Percentiles rank a stretch among this genome's conserved stretches.
phyloP scores from a whole-genome alignment of 768 basidiomycete species.

The Russula compacta region DNA sequence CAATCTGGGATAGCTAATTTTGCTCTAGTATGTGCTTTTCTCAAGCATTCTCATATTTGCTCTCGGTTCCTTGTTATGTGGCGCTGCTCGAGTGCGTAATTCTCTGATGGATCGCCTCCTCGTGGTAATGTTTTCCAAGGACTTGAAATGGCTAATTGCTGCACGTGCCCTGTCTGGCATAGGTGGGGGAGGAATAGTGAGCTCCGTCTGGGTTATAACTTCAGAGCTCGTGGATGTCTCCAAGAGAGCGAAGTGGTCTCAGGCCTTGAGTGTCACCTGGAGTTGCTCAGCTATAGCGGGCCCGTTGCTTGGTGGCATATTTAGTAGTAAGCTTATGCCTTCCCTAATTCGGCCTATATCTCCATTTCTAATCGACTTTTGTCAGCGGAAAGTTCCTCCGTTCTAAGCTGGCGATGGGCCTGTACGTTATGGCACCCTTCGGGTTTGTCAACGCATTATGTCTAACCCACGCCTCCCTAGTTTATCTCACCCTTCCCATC shows the following conservation, averaged over 20 bases:
- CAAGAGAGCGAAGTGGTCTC: slow-evolving; percentile 73
- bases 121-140: slow-evolving; percentile 29
- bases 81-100: slow-evolving; percentile 51
- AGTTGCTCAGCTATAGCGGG: slow-evolving; percentile 79
- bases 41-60: slow-evolving; percentile 67
- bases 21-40: slow-evolving; percentile 53
- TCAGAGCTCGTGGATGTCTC: slow-evolving; percentile 70
- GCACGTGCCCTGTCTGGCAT: slow-evolving; percentile 61
- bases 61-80: slow-evolving; percentile 72
- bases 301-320: slow-evolving; percentile 72
- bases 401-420: slow-evolving; percentile 72
- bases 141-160: slow-evolving; percentile 54
- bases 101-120: slow-evolving; percentile 3
- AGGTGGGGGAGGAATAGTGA: slow-evolving; percentile 83
- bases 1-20: slow-evolving; percentile 4
- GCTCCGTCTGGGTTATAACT: slow-evolving; percentile 79
- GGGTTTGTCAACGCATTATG: slow-evolving; percentile 11
- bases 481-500: slow-evolving; percentile 77
- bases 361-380: slow-evolving; percentile 1
- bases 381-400: slow-evolving; percentile 18
- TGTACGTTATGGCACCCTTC: slow-evolving; percentile 43
- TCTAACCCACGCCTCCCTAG: slow-evolving; percentile 31
- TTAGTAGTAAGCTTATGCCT: slow-evolving; percentile 51
- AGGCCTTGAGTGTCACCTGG: slow-evolving; percentile 80
- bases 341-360: background rate